Base-by-base conservation (phyloP, 257 asterid species). In the Penstemon newberryi region DNA sequence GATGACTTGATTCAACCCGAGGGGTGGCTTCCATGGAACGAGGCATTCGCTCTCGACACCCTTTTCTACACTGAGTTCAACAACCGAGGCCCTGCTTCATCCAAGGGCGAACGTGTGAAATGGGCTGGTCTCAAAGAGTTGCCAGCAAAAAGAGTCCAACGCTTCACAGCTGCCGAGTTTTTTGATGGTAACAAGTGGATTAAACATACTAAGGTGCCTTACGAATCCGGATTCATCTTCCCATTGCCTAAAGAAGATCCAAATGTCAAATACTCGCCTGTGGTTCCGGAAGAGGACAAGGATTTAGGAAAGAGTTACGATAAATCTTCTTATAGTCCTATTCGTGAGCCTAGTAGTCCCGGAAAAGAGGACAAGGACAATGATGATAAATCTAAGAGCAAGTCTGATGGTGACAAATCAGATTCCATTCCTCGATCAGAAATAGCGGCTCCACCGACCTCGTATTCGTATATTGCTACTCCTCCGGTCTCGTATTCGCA, bases 61-160 rank as follows among this genome's bases (percentile, higher is more conserved):
- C 67, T 91, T 0, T 89, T 91, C 75, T 91, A 89, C 77, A 75
- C 90, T 0, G 97, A 91, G 52, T 89, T 87, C 76, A 91, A 91
- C 75, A 91, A 91, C 74, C 69, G 87, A 18, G 97, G 97, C 0
- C 88, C 91, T 0, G 95, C 84, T 3, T 75, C 97, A 0, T 66
- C 74, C 5, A 91, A 91, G 86, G 59, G 41, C 4, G 56, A 70
- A 1, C 89, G 96, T 3, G 79, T 72, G 3, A 74, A 73, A 41
- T 91, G 97, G 97, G 40, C 73, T 0, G 96, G 97, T 1, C 71
- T 91, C 11, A 91, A 85, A 68, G 97, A 91, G 75, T 70, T 91
- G 61, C 95, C 85, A 0, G 44, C 78, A 0, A 50, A 42, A 5
- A 79, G 96, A 8, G 72, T 91, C 8, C 64, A 76, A 65, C 83